phyloP scores from a whole-genome alignment of 306 rosid species.

The Carpinus fangiana region DNA sequence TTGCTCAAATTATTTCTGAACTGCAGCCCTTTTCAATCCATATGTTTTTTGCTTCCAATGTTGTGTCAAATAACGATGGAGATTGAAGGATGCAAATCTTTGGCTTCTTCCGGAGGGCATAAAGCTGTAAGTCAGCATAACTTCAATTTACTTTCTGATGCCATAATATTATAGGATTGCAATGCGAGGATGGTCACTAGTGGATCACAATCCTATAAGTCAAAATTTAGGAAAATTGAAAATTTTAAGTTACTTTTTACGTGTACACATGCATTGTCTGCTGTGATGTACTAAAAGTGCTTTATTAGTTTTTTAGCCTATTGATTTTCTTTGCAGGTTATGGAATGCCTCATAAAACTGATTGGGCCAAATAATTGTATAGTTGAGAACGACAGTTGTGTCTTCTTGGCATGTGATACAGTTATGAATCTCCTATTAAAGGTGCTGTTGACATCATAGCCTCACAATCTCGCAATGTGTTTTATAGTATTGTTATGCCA shows the following conservation, averaged over 20 bases:
- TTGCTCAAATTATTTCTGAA: slow-evolving; percentile 28
- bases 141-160: neutral
- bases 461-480: neutral
- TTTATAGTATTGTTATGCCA: slow-evolving; percentile 24
- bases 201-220: neutral
- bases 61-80: slow-evolving; percentile 80
- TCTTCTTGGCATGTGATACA: slow-evolving; percentile 88
- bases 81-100: slow-evolving; percentile 67
- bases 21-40: slow-evolving; percentile 76
- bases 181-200: neutral
- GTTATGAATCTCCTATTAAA: slow-evolving; percentile 73
- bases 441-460: slow-evolving; percentile 48
- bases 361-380: slow-evolving; percentile 35
- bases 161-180: neutral
- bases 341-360: slow-evolving; percentile 69
- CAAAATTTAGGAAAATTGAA: neutral
- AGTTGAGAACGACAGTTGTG: slow-evolving; percentile 56
- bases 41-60: slow-evolving; percentile 87
- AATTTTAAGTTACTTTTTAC: neutral
- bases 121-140: slow-evolving; percentile 58
- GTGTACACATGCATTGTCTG: neutral
- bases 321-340: slow-evolving; percentile 59
- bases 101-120: slow-evolving; percentile 70
- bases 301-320: slow-evolving; percentile 16
- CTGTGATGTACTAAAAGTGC: neutral